Base-by-base conservation (phyloP, 2,329 filamentous ascomycete genomes). In the Didymella glomerata region DNA sequence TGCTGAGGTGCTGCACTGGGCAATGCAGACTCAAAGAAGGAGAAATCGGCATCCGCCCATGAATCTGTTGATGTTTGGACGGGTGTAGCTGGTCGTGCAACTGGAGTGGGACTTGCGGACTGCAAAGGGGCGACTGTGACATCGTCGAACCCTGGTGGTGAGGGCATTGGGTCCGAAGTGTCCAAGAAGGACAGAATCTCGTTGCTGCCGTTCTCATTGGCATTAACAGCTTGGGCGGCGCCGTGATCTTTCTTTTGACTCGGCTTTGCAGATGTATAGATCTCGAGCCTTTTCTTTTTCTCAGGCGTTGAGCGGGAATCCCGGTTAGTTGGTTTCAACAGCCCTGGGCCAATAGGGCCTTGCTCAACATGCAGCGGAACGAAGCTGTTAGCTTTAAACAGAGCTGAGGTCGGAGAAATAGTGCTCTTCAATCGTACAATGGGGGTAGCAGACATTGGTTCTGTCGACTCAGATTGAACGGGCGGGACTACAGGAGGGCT, bases 331-430 rank as follows among this genome's bases (percentile, higher is more conserved):
- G 67, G 61, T 51, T 73, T 75, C 46, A 76, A 36, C 0, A 74
- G 44, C 0, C 66, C 62, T 14, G 72, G 72, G 3, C 73, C 74
- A 53, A 76, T 73, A 1, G 70, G 71, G 11, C 69, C 70, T 34
- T 68, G 62, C 53, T 71, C 69, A 18, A 54, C 61, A 46, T 60
- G 45, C 13, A 65, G 47, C 2, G 74, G 73, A 14, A 76, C 59
- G 20, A 72, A 76, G 34, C 54, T 65, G 25, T 72, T 72, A 3
- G 60, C 51, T 8, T 68, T 68, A 60, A 75, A 76, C n/a, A 68
- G 38, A 1, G 74, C 68, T 14, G 75, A 72, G 16, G 75, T 75
- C 28, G 75, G 75, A 24, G 74, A 76, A 9, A 76, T 70, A 5
- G 66, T 68, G 20, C 68, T 69, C 49, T 65, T 62, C 16, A 77